A percentile compares a stretch with the other conserved stretches of the same genome.
Evolutionary conservation across 2,329 filamentous ascomycete genomes (phyloP).

Genomic region (Chrysoporthe austroafricana): DNA sequence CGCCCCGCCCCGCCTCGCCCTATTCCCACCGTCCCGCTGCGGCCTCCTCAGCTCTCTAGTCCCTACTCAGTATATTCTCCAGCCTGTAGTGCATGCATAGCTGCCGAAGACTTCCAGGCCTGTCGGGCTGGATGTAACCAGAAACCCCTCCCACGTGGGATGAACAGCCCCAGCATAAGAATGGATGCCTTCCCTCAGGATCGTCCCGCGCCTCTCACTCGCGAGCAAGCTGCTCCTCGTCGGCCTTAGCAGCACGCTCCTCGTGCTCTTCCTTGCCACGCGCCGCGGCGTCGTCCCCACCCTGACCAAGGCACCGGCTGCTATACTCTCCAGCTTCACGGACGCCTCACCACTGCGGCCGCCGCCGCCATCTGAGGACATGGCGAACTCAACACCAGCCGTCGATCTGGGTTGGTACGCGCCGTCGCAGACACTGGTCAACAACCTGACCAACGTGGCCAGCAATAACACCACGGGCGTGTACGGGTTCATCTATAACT

Average conservation of each 20-base stretch:
- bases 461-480: slow-evolving; percentile 52
- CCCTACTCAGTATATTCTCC: too few species aligned
- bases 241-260: slow-evolving; percentile 11
- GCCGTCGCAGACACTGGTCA: slow-evolving; percentile 34
- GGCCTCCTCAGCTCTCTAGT: too few species aligned
- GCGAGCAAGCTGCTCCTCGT: slow-evolving; percentile 20
- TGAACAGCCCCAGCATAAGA: slow-evolving; percentile 14
- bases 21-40: too few species aligned
- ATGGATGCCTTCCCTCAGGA: slow-evolving; percentile 28
- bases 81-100: background rate
- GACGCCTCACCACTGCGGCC: background rate
- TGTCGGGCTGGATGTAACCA: background rate
- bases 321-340: background rate
- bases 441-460: slow-evolving; percentile 36
- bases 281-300: background rate
- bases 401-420: slow-evolving; percentile 36
- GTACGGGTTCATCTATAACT: slow-evolving; percentile 76
- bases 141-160: slow-evolving; percentile 24
- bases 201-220: slow-evolving; percentile 17
- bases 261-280: slow-evolving; percentile 11
- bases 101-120: background rate
- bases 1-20: too few species aligned
- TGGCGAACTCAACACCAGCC: slow-evolving; percentile 15
- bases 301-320: slow-evolving; percentile 4
- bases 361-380: background rate